Evolutionary conservation across 345 rosid species (phyloP), one percentile per base, ranked within the genome.

Genomic region (Clausena lansium): DNA sequence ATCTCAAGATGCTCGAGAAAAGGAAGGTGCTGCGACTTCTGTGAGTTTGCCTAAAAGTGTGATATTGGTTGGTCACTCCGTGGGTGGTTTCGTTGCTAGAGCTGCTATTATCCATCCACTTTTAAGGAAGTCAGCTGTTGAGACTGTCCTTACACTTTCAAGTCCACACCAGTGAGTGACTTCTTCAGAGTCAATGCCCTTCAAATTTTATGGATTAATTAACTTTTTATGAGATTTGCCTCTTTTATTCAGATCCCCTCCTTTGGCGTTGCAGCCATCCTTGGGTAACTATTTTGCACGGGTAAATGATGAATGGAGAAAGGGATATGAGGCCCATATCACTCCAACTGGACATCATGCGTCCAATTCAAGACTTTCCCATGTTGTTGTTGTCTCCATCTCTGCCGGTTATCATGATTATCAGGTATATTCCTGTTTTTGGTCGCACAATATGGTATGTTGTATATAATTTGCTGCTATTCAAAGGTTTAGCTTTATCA

Each of bases 51-150:
- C 99, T 39, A 85, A 79, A 74, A 91, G 85, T 88, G 98, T 96
- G 77, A 92, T 96, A 80, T 85, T 96, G 88, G 93, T 96, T 83
- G 99, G 98, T 65, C 99, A 96, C 83, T 96, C 99, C 70, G 92
- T 96, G 95, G 99, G 99, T 82, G 99, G 99, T 74, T 94, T 96
- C 86, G 98, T 96, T 84, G 98, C 99, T 78, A 91, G 99, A 90
- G 98, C 99, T 79, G 98, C 97, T 77, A 85, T 89, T 6, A 81
- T 92, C 78, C 98, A 96, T 83, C 98, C 98, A 70, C 85, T 30
- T 76, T 83, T 96, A 73, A 88, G 95, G 84, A 92, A 91, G 83
- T 88, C 88, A 72, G 88, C 95, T 58, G 94, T 96, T 65, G 92
- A 89, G 82, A 96, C 98, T 80, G 80, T 96, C 79, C 87, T 96